These are phyloP conservation scores for Abrus pulchellus DNA, from an alignment of 306 rosid species.

Conservation along the genomic window DNA sequence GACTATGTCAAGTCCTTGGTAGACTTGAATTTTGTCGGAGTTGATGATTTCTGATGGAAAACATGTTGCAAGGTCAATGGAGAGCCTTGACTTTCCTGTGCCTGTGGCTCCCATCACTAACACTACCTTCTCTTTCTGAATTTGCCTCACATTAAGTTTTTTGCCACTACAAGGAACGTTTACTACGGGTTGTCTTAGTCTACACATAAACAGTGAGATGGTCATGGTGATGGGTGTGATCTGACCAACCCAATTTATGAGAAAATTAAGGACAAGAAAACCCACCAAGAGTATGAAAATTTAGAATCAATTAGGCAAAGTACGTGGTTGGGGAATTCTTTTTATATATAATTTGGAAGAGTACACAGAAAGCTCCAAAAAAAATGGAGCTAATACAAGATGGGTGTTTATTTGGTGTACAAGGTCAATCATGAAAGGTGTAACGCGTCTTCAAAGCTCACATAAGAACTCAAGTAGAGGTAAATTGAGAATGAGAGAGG, in stretches of 20 bases:
- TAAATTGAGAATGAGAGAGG: conserved; percentile 35
- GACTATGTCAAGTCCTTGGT: conserved; percentile 74
- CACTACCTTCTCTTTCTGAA: conserved; percentile 77
- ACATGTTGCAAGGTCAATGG: conserved; percentile 72
- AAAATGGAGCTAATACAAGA: not conserved
- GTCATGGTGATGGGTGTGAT: conserved; percentile 37
- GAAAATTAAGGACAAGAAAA: too few species aligned
- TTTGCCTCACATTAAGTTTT: conserved; percentile 53
- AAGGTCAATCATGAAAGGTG: too few species aligned
- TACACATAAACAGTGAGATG: conserved; percentile 57
- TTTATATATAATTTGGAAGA: too few species aligned
- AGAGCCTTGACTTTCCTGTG: conserved; percentile 82
- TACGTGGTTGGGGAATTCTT: not conserved
- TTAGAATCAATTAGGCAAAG: too few species aligned
- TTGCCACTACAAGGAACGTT: conserved; percentile 54
- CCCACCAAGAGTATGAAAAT: too few species aligned
- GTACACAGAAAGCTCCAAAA: too few species aligned
- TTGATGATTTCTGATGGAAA: conserved; percentile 79
- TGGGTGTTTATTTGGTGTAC: not conserved
- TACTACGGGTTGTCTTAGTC: conserved; percentile 50
- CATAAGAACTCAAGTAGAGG: conserved; percentile 3
- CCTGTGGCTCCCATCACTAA: conserved; percentile 91
- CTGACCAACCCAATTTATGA: too few species aligned
- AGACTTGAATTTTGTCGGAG: conserved; percentile 91
- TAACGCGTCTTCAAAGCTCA: not conserved